Evolutionary conservation across 2,329 filamentous ascomycete genomes (phyloP).

Genomic region (Hypomyces perniciosus): DNA sequence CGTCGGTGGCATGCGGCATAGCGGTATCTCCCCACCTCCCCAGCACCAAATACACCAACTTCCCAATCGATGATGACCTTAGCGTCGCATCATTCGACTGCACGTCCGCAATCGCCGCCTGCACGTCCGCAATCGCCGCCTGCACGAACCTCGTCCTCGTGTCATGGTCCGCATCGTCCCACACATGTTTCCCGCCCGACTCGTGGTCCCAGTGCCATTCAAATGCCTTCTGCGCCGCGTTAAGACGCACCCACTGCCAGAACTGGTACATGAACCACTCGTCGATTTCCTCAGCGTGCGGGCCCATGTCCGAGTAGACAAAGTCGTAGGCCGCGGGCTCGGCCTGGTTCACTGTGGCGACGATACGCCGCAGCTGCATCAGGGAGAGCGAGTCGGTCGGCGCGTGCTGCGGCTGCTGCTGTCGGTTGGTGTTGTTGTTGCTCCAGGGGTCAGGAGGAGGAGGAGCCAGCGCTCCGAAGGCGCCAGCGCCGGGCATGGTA

Average conservation of each 20-base stretch:
- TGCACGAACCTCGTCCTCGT: constrained; percentile 52
- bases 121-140: constrained; percentile 50
- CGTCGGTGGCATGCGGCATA: constrained; percentile 38
- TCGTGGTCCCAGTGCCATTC: constrained; percentile 66
- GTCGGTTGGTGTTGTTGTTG: constrained; percentile 12
- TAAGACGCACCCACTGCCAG: constrained; percentile 74
- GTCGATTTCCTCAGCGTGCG: constrained; percentile 82
- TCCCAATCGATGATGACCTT: constrained; percentile 49
- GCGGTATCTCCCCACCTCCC: constrained; percentile 67
- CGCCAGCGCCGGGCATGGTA: not conserved
- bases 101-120: constrained; percentile 41
- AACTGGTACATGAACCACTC: constrained; percentile 96
- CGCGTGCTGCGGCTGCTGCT: constrained; percentile 32
- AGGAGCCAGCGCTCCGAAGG: not conserved
- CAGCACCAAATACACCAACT: constrained; percentile 56
- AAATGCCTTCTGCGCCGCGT: constrained; percentile 70
- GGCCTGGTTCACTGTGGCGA: constrained; percentile 64
- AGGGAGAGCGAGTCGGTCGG: constrained; percentile 67
- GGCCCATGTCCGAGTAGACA: constrained; percentile 64
- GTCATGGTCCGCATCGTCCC: constrained; percentile 59
- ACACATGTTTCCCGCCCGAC: constrained; percentile 38
- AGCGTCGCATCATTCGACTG: constrained; percentile 42
- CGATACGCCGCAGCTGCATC: constrained; percentile 65
- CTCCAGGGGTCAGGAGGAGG: not conserved
- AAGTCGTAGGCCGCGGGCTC: constrained; percentile 81